Base-by-base conservation (phyloP, 2,329 filamentous ascomycete genomes). In the Gaeumannomyces tritici region DNA sequence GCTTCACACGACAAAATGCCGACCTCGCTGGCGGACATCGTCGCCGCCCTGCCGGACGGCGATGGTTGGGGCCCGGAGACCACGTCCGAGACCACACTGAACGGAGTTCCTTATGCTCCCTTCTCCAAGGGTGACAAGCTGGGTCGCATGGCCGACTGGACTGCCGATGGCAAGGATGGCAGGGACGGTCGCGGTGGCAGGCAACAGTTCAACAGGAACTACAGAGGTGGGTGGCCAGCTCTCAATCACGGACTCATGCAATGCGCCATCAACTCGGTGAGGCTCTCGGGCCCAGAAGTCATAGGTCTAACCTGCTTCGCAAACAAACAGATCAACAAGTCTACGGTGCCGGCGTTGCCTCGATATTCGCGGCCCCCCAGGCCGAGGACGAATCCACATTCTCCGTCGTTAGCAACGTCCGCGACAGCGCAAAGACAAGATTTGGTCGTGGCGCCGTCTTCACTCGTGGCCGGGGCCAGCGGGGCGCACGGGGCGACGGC, bases 111-210 rank as follows among this genome's bases (percentile, higher is more conserved):
- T 54, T 99, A 97, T 76, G 95, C 95, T 70, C 95, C 95, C 65
- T 99, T 95, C 82, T 97, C 93, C 69, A 99, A 99, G 79, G 92
- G 91, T 74, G 95, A 99, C 82, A 98, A 97, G 84, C 83, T 99
- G 64, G 95, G 95, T 73, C 93, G 95, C 75, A 98, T 99, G 93
- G 95, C 95, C 65, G 95, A 99, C 82, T 99, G 95, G 95, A 96
- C 93, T 24, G 73, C 87, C 59, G 95, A 97, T 73, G 87, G 90
- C 75, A 97, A 97, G 79, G 91, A 95, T 69, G 80, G 83, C 65
- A 82, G 92, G 71, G 85, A 88, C 69, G 79, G 82, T 60, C 82
- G 86, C 65, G 89, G 89, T 68, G 90, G 91, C 65, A 83, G 93
- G 73, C 87, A 90, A 76, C 90, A 95, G 73, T 98, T 96, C 77